Evolutionary conservation across 257 asterid genomes (phyloP), one percentile per base, ranked within the genome.

Genomic region (Nicotiana tabacum): DNA sequence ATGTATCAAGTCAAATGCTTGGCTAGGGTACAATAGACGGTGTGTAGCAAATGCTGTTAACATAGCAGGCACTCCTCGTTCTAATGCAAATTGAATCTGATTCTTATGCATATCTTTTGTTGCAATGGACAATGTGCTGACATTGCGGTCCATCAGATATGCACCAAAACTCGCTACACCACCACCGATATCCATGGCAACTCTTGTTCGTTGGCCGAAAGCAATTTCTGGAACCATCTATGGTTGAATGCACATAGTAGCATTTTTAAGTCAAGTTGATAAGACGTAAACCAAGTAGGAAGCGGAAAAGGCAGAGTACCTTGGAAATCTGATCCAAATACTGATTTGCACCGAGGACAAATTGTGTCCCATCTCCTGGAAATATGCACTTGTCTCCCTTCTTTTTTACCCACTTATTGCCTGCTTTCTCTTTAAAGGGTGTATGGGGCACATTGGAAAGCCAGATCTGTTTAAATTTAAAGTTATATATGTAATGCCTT

Each of bases 61-160:
- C 91, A 92, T 90, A 56, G 93, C 93, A 86, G 97, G 91, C 29
- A 91, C 88, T 9, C 97, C 97, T 57, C 94, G 88, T 77, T 92
- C 97, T 6, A 92, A 69, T 5, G 91, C 93, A 69, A 92, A 83
- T 56, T 90, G 92, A 82, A 91, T 83, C 18, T 87, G 88, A 66
- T 89, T 90, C 64, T 83, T 85, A 61, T 70, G 68, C 83, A 82
- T 86, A 84, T 90, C 85, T 82, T 87, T 91, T 29, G 89, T 86
- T 67, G 89, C 89, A 85, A 92, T 86, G 15, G 92, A 91, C 21
- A 92, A 84, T 51, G 97, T 85, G 56, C 90, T 90, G 48, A 92
- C 95, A 68, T 92, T 92, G 61, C 83, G 86, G 21, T 86, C 87
- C 80, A 90, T 85, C 85, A 92, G 82, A 81, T 86, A 88, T 51